Evolutionary conservation across 192 early-diverging fungal species (phyloP), one percentile per base, ranked within the genome.

Genomic region (Gaertneriomyces sp.): DNA sequence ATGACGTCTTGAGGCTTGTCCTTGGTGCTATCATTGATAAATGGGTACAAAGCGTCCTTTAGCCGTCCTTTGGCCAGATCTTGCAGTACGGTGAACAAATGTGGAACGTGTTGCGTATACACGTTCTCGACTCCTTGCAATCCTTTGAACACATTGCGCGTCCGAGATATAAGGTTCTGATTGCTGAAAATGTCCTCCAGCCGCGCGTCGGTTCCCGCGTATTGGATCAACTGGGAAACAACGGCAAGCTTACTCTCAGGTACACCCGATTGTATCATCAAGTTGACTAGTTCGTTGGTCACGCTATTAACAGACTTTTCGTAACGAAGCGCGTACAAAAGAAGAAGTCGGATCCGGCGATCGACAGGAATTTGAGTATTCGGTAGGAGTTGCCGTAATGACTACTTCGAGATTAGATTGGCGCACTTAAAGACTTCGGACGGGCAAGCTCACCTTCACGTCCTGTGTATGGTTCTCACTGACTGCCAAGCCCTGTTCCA

Each of bases 51-150:
- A 19, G 81, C 69, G 45, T 90, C 89, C 65, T 85, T 89, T 33
- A 94, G 63, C 41, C 87, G 83, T 39, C 92, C 92, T 68, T 96
- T 95, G 40, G 91, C 64, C 46, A 92, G 61, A 38, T 84, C 76
- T 58, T 94, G 88, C 7, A 99, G 52, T 39, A 87, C 92, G 19
- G 89, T 85, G 0, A 84, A 86, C 46, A 99, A 65, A n/a, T 87
- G 84, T 16, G 97, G 94, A 19, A 80, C 82, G 70, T 99, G 95
- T 69, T 96, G 94, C 14, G 95, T 98, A 68, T 99, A 99, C 7
- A 99, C 95, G 68, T 99, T 99, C 63, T 99, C 97, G 25, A 95
- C 93, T 8, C 93, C 97, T 77, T 94, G 93, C 45, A 99, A 76
- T 10, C 96, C 95, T 68, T 96, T 98, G 65, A 99, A 86, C 6